A percentile compares a stretch with the other conserved stretches of the same genome.
phyloP scores from a whole-genome alignment of 768 basidiomycete species.

The Russula abietina region DNA sequence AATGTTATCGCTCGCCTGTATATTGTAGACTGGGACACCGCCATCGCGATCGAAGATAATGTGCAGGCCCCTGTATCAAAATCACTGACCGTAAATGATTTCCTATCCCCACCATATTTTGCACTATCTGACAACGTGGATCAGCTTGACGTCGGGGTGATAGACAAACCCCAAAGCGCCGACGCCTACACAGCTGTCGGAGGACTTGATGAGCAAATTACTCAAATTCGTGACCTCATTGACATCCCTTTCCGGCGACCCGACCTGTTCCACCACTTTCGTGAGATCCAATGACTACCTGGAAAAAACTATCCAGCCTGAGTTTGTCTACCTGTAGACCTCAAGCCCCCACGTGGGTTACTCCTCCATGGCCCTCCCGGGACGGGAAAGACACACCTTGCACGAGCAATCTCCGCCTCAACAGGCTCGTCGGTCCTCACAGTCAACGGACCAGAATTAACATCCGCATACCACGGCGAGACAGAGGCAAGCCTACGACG shows the following conservation, averaged over 20 bases:
- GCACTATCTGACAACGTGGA: conserved; percentile 2
- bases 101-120: conserved; percentile 9
- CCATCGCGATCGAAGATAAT: conserved; percentile 38
- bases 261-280: conserved; percentile 71
- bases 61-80: conserved; percentile 29
- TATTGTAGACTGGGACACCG: conserved; percentile 65
- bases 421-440: conserved; percentile 84
- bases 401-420: conserved; percentile 87
- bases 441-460: conserved; percentile 92
- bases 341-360: conserved; percentile 96
- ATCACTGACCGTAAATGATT: conserved; percentile 17
- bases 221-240: conserved; percentile 76
- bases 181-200: conserved; percentile 81
- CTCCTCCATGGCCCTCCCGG: conserved; percentile 94
- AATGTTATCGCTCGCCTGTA: conserved; percentile 42
- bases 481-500: conserved; percentile 87
- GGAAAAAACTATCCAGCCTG: neutral
- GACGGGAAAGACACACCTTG: conserved; percentile 96
- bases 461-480: conserved; percentile 95
- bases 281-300: conserved; percentile 29
- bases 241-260: conserved; percentile 84
- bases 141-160: conserved; percentile 33
- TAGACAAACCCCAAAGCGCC: conserved; percentile 37
- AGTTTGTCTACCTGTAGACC: conserved; percentile 39
- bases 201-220: conserved; percentile 82